Evolutionary conservation across 805 yeast genomes (phyloP).

Genomic region (Lipomyces starkeyi): DNA sequence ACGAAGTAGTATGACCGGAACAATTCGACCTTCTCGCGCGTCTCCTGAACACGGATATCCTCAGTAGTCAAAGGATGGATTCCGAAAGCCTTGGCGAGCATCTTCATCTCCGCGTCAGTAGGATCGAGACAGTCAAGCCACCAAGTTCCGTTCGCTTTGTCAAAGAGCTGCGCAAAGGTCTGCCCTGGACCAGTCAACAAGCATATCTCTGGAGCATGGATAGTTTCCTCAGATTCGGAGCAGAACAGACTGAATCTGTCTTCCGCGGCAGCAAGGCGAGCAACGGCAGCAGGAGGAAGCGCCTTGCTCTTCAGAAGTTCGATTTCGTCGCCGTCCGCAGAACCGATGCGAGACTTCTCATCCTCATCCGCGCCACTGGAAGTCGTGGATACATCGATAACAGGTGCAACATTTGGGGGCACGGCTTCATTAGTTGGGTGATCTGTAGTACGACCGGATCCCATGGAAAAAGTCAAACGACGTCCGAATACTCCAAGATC

Average conservation of each 20-base stretch:
- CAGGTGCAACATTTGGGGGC: slow-evolving; percentile 10
- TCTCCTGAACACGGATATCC: slow-evolving; percentile 94
- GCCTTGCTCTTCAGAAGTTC: slow-evolving; percentile 26
- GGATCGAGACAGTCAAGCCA: slow-evolving; percentile 96
- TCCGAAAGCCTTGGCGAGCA: slow-evolving; percentile 90
- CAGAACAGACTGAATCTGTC: slow-evolving; percentile 85
- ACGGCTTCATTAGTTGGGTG: slow-evolving; percentile 4
- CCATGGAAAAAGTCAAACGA: slow-evolving; percentile 28
- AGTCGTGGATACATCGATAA: background rate
- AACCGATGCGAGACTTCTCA: slow-evolving; percentile 10
- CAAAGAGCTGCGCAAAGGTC: slow-evolving; percentile 71
- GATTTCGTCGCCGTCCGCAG: slow-evolving; percentile 15
- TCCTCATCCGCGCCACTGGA: slow-evolving; percentile 19
- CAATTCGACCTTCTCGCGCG: slow-evolving; percentile 95
- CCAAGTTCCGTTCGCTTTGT: slow-evolving; percentile 81
- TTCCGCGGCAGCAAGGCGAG: slow-evolving; percentile 30
- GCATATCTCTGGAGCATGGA: slow-evolving; percentile 87
- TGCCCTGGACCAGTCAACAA: slow-evolving; percentile 66
- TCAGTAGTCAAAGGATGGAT: slow-evolving; percentile 98
- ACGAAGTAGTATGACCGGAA: slow-evolving; percentile 91
- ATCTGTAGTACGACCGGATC: background rate
- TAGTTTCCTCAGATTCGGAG: slow-evolving; percentile 81
- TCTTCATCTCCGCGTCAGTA: slow-evolving; percentile 92
- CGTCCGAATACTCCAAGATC: slow-evolving; percentile 33
- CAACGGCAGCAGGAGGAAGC: slow-evolving; percentile 29